Base-by-base conservation (phyloP, 176 grass and related monocot species). In the Cenchrus purpureus region DNA sequence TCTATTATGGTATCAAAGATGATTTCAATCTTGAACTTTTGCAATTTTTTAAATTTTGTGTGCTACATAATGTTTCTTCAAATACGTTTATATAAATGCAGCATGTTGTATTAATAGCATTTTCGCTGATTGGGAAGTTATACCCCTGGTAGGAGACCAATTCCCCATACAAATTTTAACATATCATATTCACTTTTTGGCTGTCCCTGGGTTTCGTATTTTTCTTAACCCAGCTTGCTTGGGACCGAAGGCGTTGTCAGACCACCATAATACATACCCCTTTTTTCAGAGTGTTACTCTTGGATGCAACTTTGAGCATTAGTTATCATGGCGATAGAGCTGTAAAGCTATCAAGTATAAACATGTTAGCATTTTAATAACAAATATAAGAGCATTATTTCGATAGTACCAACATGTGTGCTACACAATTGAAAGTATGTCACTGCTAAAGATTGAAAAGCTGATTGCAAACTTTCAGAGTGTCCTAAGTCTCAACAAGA, bases 361-460 rank as follows among this genome's bases (percentile, higher is more conserved):
- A 50, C 50, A 50, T 50, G 46, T 15, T 49, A 71, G 9, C 45
- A 72, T 72, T 50, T 72, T 50, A 72, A 28, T 49, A n/a, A 8
- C 20, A 72, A 72, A 72, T 72, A 28, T 50, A 50, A 43, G 22
- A 49, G 11, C n/a, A 51, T 12, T 72, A 29, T 73, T 73, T 51
- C 13, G 43, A 48, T 52, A 5, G 29, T n/a, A 29, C 70, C 48
- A 50, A 29, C 37, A 40, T 40, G 37, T 40, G 37, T 51, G 6
- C 12, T 40, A 73, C 70, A 72, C n/a, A 73, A 73, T 52, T 73
- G 55, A 74, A 63, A 60, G 19, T 34, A 72, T 68, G 15, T 17
- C 42, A 45, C 54, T 25, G 57, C 75, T n/a, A 6, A 50, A 44
- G 60, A 40, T 40, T 40, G 37, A 46, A 31, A 72, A 13, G 11